Base-by-base conservation (phyloP, 176 grass and related monocot species). In the Bonia amplexicaulis region DNA sequence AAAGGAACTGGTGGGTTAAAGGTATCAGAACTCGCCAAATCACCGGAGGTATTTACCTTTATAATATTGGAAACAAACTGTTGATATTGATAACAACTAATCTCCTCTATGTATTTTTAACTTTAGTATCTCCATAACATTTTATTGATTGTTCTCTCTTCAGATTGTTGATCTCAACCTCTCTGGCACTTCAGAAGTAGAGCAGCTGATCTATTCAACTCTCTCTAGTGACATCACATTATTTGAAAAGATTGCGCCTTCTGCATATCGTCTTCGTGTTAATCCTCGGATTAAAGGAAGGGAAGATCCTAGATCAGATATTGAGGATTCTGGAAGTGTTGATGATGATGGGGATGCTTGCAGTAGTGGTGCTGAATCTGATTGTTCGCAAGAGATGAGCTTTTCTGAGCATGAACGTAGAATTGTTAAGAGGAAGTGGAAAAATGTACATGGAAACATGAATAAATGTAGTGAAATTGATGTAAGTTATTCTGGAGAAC, bases 161-260 rank as follows among this genome's bases (percentile, higher is more conserved):
- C 87, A 96, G 93, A 89, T 96, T 87, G 64, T 86, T 57, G 91
- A 94, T 71, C 91, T 96, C 78, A 78, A 74, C 45, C 63, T 94
- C 48, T 84, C 83, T 0, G 78, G 67, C 70, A 80, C 81, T 76
- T 81, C 69, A 73, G 91, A 92, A 80, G 35, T 93, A 77, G 93
- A 99, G 46, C 80, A 96, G 62, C 76, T 86, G 57, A 94, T 99
- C 74, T 78, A 75, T 79, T 91, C 72, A 57, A 96, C 90, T 75
- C 93, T 99, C 85, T 96, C 91, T 22, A 99, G 96, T 88, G 96
- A 99, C n/a, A 99, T 99, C 81, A 94, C 96, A 76, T 90, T 99
- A 75, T 99, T 99, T 88, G 96, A 99, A 84, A 99, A 94, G 86
- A 99, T 99, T 48, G 74, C 90, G 12, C 84, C 86, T 69, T 88